A percentile compares a stretch with the other conserved stretches of the same genome.
These are phyloP conservation scores for Vicia sativa DNA, from an alignment of 306 rosid species.

Conservation along the genomic window DNA sequence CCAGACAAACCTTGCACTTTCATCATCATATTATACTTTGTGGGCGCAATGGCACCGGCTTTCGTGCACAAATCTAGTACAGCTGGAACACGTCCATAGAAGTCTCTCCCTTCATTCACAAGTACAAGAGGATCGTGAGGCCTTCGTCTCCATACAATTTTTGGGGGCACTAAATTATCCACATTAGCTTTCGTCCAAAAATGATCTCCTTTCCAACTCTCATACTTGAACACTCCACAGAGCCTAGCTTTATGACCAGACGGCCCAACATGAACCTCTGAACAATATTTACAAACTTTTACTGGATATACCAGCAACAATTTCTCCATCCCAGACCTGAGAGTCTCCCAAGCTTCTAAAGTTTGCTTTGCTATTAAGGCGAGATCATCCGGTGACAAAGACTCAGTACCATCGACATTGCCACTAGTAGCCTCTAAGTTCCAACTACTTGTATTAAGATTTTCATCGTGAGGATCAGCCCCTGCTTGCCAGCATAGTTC, in stretches of 20 bases:
- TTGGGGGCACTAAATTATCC: conserved; percentile 80
- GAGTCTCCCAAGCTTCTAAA: conserved; percentile 72
- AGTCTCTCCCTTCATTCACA: conserved; percentile 60
- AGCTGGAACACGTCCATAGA: conserved; percentile 78
- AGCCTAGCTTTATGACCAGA: conserved; percentile 87
- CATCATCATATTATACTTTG: conserved; percentile 71
- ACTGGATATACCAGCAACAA: conserved; percentile 72
- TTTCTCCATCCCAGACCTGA: conserved; percentile 72
- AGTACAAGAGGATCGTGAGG: conserved; percentile 85
- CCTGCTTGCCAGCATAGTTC: conserved; percentile 95
- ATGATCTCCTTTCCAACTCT: conserved; percentile 79
- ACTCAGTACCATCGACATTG: conserved; percentile 40
- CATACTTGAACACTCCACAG: conserved; percentile 81
- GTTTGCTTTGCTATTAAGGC: conserved; percentile 56
- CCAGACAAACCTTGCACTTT: conserved; percentile 70
- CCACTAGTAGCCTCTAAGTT: conserved; percentile 38
- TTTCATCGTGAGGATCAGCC: conserved; percentile 50
- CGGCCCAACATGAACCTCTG: conserved; percentile 87
- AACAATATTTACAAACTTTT: conserved; percentile 85
- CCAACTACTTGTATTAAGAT: conserved; percentile 40
- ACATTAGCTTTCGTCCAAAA: conserved; percentile 79
- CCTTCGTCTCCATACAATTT: conserved; percentile 69
- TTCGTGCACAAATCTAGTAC: conserved; percentile 75
- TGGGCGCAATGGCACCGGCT: conserved; percentile 67
- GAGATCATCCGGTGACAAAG: conserved; percentile 53